A percentile compares a stretch with the other conserved stretches of the same genome.
Conservation (phyloP, 2,329 filamentous ascomycete species). For the Xylaria hypoxylon region DNA sequence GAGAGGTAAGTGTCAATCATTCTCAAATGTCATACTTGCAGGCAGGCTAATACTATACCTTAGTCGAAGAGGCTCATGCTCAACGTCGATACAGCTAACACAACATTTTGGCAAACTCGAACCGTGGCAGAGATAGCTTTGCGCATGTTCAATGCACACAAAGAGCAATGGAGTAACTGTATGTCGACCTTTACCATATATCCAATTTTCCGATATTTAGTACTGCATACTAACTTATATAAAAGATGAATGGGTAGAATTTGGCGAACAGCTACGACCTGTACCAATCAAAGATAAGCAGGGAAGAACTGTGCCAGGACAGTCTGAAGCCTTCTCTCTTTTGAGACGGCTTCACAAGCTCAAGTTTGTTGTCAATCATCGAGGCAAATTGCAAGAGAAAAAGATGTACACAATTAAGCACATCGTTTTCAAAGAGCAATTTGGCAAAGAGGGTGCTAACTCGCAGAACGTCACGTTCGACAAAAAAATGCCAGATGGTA, state of each 20-base stretch:
- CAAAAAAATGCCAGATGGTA: conserved; percentile 55
- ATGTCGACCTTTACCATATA: conserved; percentile 31
- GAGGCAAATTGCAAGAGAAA: conserved; percentile 58
- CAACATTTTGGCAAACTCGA: conserved; percentile 79
- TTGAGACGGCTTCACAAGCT: conserved; percentile 67
- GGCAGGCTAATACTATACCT: conserved; percentile 1
- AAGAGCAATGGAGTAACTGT: conserved; percentile 49
- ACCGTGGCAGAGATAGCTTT: conserved; percentile 54
- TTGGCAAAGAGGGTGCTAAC: conserved; percentile 59
- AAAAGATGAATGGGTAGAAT: conserved; percentile 45
- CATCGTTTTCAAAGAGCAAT: conserved; percentile 61
- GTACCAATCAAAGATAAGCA: conserved; percentile 42
- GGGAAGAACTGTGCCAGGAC: conserved; percentile 46
- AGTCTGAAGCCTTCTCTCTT: conserved; percentile 65
- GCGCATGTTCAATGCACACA: conserved; percentile 39
- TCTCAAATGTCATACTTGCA: conserved; percentile 20
- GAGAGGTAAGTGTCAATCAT: conserved; percentile 60
- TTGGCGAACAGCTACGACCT: conserved; percentile 54
- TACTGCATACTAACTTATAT: conserved; percentile 48
- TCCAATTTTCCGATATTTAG: neutral
- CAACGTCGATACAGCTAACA: conserved; percentile 93
- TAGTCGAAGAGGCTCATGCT: conserved; percentile 73
- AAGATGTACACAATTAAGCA: conserved; percentile 65
- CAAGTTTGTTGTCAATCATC: conserved; percentile 67
- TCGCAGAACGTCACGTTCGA: conserved; percentile 68